Evolutionary conservation across 257 asterid species (phyloP), one percentile per base, ranked within the genome.

Genomic region (Asclepias syriaca): DNA sequence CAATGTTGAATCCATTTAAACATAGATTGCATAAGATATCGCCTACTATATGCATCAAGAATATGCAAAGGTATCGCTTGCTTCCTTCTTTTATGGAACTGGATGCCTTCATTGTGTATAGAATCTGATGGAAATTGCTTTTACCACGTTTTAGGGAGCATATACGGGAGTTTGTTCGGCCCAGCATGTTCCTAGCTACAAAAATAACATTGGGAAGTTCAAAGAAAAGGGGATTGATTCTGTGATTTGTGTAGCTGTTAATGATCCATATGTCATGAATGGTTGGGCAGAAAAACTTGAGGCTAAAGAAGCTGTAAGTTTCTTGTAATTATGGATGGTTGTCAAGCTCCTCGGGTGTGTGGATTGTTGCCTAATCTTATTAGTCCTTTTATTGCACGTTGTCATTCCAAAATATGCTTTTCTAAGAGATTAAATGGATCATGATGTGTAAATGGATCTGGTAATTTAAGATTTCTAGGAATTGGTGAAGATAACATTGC

Each of bases 181-280:
- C 55, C 89, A 89, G 77, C 97, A 94, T 55, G 97, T 91, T 43
- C 99, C 97, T n/a, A 89, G 99, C 82, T 94, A 87, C 96, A 91
- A 88, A 83, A 82, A 77, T 64, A 91, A 87, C 79, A 74, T 89
- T 21, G 89, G 85, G 77, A 86, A 91, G 81, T 88, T 91, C 80
- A 94, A 88, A 89, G 87, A 83, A 48, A 94, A 91, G 77, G 99
- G 99, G 61, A 75, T 94, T 55, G 96, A 94, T 80, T 85, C 98
- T 3, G 97, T 94, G 72, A 84, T 94, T 74, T 94, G 99, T 76
- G 92, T 94, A 21, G 84, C 99, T 78, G 86, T 94, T 72, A 94
- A 94, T 76, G 98, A 91, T 80, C 99, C 99, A 12, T 94, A 89
- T 73, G 85, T 74, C 9, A 53, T 94, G 74, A 91, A 89, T 65